phyloP scores from a whole-genome alignment of 2,329 filamentous ascomycete genomes.

The Passalora sequoiae region DNA sequence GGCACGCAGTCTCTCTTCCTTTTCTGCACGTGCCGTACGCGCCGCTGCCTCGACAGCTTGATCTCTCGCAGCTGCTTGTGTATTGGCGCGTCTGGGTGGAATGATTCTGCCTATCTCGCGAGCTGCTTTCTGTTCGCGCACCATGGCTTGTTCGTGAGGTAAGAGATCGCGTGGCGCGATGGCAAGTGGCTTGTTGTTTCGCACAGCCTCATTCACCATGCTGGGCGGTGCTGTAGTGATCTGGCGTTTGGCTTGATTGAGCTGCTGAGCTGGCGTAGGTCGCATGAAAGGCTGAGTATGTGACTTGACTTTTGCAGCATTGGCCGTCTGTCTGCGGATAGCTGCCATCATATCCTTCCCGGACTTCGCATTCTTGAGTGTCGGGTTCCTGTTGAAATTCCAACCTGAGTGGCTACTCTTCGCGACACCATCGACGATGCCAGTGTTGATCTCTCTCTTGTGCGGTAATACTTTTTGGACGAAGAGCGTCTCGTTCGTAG shows the following conservation, averaged over 20 bases:
- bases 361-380: constrained; percentile 14
- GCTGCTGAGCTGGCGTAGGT: constrained; percentile 8
- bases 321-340: constrained; percentile 20
- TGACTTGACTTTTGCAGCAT: constrained; percentile 12
- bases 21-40: constrained; percentile 14
- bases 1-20: constrained; percentile 17
- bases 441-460: constrained; percentile 14
- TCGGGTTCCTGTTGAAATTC: constrained; percentile 7
- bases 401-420: constrained; percentile 4
- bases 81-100: constrained; percentile 9
- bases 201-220: constrained; percentile 17
- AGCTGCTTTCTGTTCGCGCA: constrained; percentile 13
- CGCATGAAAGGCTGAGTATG: constrained; percentile 13
- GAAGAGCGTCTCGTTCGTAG: constrained; percentile 47
- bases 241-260: constrained; percentile 15
- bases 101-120: constrained; percentile 11
- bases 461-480: constrained; percentile 22
- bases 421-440: constrained; percentile 18
- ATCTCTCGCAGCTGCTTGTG: constrained; percentile 8
- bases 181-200: constrained; percentile 8
- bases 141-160: constrained; percentile 16
- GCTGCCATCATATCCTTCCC: constrained; percentile 21
- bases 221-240: constrained; percentile 17
- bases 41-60: constrained; percentile 13
- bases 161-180: constrained; percentile 19